These are phyloP conservation scores for Escallonia rubra DNA, from an alignment of 129 eudicot genomes.

Conservation along the genomic window DNA sequence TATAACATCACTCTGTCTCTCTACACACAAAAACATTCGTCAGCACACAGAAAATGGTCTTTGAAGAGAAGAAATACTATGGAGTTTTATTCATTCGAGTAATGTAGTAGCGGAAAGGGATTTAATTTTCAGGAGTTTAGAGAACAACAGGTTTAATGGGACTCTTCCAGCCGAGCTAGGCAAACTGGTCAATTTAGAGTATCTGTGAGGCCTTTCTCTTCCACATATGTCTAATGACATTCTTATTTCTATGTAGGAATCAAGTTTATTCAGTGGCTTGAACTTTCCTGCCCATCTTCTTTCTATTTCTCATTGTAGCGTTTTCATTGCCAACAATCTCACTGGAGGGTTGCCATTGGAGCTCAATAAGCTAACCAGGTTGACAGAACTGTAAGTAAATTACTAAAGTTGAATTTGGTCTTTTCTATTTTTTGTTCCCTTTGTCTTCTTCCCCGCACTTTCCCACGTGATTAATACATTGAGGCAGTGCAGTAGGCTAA, in stretches of 20 bases:
- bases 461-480: background rate
- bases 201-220: slow-evolving; percentile 34
- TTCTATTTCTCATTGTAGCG: slow-evolving; percentile 4
- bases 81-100: background rate
- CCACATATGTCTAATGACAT: too few species aligned
- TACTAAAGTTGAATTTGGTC: background rate
- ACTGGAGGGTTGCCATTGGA: slow-evolving; percentile 51
- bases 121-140: slow-evolving; percentile 41
- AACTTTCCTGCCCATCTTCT: background rate
- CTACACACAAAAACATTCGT: slow-evolving; percentile 1
- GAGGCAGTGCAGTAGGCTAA: slow-evolving; percentile 39
- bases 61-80: too few species aligned
- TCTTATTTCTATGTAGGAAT: too few species aligned
- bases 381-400: slow-evolving; percentile 58
- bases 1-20: slow-evolving; percentile 15
- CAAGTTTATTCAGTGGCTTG: too few species aligned
- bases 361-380: slow-evolving; percentile 33
- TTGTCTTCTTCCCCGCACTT: background rate
- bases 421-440: background rate
- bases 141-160: slow-evolving; percentile 49
- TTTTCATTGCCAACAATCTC: slow-evolving; percentile 57
- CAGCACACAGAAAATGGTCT: background rate
- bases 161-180: slow-evolving; percentile 60
- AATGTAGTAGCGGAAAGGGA: background rate
- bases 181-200: slow-evolving; percentile 30